Conservation (phyloP, 768 basidiomycete species). For the Lyophyllum decastes region DNA sequence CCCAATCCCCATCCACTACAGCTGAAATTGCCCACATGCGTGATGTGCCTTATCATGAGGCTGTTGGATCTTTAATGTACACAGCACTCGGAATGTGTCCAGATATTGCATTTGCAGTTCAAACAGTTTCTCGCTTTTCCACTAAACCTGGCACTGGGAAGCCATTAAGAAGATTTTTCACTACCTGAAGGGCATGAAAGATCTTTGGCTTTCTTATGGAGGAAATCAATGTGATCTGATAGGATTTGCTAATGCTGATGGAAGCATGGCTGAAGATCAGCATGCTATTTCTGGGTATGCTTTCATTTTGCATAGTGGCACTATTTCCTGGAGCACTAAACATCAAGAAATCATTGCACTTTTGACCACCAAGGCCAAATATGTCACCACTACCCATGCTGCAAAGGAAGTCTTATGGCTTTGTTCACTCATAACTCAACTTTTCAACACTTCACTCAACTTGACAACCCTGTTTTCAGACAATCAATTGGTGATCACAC, state of each 20-base stretch:
- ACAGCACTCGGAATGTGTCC: conserved; percentile 1
- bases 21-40: neutral
- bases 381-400: conserved; percentile 29
- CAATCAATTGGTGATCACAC: conserved; percentile 8
- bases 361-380: conserved; percentile 27
- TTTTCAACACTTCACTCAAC: conserved; percentile 11
- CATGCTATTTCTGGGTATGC: conserved; percentile 34
- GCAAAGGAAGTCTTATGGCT: conserved; percentile 37
- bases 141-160: conserved; percentile 2
- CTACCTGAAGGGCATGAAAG: conserved; percentile 40
- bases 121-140: conserved; percentile 1
- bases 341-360: neutral
- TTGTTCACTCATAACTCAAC: conserved; percentile 8
- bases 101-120: conserved; percentile 10
- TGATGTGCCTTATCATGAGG: conserved; percentile 10
- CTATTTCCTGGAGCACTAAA: conserved; percentile 26
- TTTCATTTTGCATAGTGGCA: conserved; percentile 26
- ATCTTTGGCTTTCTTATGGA: conserved; percentile 23
- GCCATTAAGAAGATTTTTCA: conserved; percentile 4
- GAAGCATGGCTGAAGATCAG: conserved; percentile 19
- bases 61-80: conserved; percentile 12
- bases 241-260: conserved; percentile 27
- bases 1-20: conserved; percentile 4
- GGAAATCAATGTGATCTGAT: neutral
- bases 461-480: conserved; percentile 3